Percentiles rank a stretch among this genome's conserved stretches.
Evolutionary conservation across 257 asterid species (phyloP).

Genomic region (Prunella vulgaris): DNA sequence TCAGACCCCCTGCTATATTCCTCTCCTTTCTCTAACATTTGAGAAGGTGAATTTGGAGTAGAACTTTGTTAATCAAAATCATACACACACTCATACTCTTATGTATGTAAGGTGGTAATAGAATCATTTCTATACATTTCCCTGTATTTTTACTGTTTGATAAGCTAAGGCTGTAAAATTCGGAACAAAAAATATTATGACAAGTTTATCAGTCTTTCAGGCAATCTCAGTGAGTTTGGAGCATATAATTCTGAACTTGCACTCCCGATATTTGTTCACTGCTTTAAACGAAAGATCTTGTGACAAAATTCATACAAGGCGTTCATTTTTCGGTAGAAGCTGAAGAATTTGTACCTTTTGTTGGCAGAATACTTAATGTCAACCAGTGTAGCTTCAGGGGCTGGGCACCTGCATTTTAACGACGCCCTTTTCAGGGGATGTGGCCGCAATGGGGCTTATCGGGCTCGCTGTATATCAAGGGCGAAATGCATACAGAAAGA

Average conservation of each 20-base stretch:
- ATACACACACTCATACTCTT: background rate
- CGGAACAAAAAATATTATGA: background rate
- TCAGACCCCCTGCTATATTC: background rate
- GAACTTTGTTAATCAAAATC: background rate
- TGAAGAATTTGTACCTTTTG: conserved; percentile 3
- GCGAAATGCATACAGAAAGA: conserved; percentile 44
- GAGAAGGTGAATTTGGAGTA: background rate
- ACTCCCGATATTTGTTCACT: background rate
- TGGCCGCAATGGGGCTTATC: conserved; percentile 41
- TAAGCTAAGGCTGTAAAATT: background rate
- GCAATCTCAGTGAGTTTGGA: background rate
- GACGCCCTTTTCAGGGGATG: conserved; percentile 33
- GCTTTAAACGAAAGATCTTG: background rate
- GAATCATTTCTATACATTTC: background rate
- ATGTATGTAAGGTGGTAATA: background rate
- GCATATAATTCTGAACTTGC: background rate
- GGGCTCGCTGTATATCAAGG: conserved; percentile 32
- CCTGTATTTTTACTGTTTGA: background rate
- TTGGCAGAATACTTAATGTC: conserved; percentile 55
- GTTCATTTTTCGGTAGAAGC: background rate
- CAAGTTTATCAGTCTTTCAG: background rate
- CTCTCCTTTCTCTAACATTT: background rate
- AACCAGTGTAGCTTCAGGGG: conserved; percentile 55
- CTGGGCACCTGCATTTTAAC: conserved; percentile 45
- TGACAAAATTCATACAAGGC: background rate